phyloP scores from a whole-genome alignment of 2,329 filamentous ascomycete genomes.

The Fusarium tupiense region DNA sequence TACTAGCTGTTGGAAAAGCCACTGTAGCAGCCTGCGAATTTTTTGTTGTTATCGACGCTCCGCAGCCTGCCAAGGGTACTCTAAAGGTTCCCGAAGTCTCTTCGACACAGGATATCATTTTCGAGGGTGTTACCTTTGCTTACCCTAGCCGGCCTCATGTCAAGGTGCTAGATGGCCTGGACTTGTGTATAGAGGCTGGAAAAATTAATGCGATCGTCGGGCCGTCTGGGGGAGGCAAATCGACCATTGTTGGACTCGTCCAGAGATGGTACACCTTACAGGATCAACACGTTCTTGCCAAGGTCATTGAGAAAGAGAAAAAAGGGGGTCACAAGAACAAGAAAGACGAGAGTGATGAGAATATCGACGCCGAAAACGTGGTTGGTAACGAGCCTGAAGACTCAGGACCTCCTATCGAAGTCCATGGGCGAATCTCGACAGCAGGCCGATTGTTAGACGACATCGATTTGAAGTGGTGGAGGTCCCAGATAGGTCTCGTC shows the following conservation, averaged over 20 bases:
- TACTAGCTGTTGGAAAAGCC: constrained; percentile 68
- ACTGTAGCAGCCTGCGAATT: constrained; percentile 67
- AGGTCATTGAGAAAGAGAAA: constrained; percentile 59
- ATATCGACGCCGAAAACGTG: constrained; percentile 41
- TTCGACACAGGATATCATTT: constrained; percentile 53
- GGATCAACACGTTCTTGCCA: constrained; percentile 62
- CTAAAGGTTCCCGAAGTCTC: constrained; percentile 51
- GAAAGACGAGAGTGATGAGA: constrained; percentile 49
- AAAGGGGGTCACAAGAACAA: constrained; percentile 54
- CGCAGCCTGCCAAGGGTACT: constrained; percentile 49
- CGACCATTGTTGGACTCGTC: constrained; percentile 75
- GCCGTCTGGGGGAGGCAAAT: constrained; percentile 77
- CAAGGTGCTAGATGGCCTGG: constrained; percentile 69
- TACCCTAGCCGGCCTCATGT: constrained; percentile 75
- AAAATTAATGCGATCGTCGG: constrained; percentile 80
- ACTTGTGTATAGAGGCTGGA: constrained; percentile 67
- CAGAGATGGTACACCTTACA: constrained; percentile 76
- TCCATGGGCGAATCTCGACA: constrained; percentile 60
- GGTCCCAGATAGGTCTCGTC: constrained; percentile 70
- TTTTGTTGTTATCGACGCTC: constrained; percentile 64
- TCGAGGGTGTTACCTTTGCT: constrained; percentile 74
- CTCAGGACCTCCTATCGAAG: constrained; percentile 55
- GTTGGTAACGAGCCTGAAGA: constrained; percentile 49
- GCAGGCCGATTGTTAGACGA: constrained; percentile 63
- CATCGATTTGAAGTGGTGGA: constrained; percentile 72